Conservation (phyloP, 306 rosid genomes). For the Vigna trinervia region DNA sequence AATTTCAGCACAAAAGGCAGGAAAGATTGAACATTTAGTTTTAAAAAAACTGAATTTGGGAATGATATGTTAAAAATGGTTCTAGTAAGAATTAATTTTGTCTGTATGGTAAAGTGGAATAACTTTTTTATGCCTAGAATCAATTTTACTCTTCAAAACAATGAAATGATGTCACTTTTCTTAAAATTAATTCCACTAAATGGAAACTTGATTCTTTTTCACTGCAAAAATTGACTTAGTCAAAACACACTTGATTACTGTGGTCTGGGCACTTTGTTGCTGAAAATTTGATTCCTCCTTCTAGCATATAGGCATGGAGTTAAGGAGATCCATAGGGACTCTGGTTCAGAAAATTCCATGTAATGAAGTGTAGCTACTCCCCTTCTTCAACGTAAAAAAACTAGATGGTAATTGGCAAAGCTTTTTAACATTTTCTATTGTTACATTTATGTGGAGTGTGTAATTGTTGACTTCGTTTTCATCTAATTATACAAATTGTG, state of each 20-base stretch:
- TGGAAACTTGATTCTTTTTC: not conserved
- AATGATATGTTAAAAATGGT: not conserved
- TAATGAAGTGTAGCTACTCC: conserved; percentile 12
- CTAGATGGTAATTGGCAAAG: not conserved
- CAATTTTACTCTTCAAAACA: not conserved
- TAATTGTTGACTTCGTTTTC: conserved; percentile 2
- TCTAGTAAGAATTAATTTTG: not conserved
- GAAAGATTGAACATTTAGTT: not conserved
- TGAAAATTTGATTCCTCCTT: not conserved
- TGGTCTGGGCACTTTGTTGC: not conserved
- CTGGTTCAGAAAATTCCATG: not conserved
- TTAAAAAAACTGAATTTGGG: not conserved
- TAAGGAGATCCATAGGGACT: conserved; percentile 19
- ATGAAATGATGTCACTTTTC: not conserved
- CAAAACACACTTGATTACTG: not conserved
- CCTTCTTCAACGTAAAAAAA: not conserved
- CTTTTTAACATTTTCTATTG: not conserved
- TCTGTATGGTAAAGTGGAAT: not conserved
- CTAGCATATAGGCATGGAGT: not conserved
- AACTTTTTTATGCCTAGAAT: not conserved
- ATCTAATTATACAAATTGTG: conserved; percentile 7
- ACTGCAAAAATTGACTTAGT: not conserved
- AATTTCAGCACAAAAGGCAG: not conserved
- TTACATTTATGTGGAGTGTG: conserved; percentile 1
- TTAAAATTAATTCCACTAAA: not conserved